Evolutionary conservation across 345 rosid species (phyloP), one percentile per base, ranked within the genome.

Genomic region (Noccaea caerulescens): DNA sequence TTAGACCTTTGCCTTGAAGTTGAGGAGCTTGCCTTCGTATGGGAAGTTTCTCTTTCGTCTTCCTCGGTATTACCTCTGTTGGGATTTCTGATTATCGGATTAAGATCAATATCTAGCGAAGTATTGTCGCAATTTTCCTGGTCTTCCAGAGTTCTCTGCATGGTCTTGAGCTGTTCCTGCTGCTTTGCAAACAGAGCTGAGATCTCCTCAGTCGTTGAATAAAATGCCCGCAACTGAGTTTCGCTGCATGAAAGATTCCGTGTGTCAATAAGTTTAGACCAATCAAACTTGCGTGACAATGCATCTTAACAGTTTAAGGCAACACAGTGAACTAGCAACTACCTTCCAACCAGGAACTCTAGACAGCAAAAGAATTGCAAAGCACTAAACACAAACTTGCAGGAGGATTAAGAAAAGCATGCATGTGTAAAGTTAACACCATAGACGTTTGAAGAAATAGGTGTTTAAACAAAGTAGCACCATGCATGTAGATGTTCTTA

Each of bases 121-220:
- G 81, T 86, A 74, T 84, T 88, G 68, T 89, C 98, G 63, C 78
- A 88, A 78, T 88, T 89, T 46, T 94, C 99, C 82, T 89, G 96
- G 66, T 88, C 98, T 83, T 91, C 99, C 64, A 89, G 77, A 55
- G 97, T 91, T 87, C 77, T 86, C 79, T 83, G 92, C 99, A 94
- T 91, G 8, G 93, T 81, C 84, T 91, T 91, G 61, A 94, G 82
- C 72, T 94, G 97, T 73, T 94, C 97, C 84, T 94, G 99, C 84
- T 94, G 99, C 81, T 88, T 91, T 14, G 86, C 77, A 69, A 94
- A 94, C 59, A 89, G 77, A 49, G 75, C 52, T 3, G 84, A 84
- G 58, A 91, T 88, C 83, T 89, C 96, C 86, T 88, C 96, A 7
- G 99, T 94, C 36, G 95, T 91, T 39, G 96, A 89, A 82, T 94